Conservation (phyloP, 176 grass and related monocot species). For the Eleusine coracana region DNA sequence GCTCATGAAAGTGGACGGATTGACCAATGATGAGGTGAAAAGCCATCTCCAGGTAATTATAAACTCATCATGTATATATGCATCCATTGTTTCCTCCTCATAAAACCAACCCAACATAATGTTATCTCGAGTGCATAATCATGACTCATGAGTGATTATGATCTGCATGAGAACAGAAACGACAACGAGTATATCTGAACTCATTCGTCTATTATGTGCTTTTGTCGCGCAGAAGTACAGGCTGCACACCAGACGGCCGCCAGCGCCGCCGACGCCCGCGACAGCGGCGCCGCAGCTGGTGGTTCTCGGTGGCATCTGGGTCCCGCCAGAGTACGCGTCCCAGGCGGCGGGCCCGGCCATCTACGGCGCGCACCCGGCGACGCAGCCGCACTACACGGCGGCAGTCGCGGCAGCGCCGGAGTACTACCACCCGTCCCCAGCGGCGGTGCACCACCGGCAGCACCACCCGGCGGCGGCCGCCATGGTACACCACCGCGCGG, state of each 20-base stretch:
- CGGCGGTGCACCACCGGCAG: constrained; percentile 62
- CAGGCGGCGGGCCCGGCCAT: constrained; percentile 56
- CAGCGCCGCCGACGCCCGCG: constrained; percentile 35
- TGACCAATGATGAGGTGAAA: constrained; percentile 99
- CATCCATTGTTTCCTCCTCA: not conserved
- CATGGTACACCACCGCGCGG: constrained; percentile 43
- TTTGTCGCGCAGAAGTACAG: constrained; percentile 74
- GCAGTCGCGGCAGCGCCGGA: constrained; percentile 51
- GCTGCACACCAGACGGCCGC: constrained; percentile 77
- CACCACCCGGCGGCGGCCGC: constrained; percentile 39
- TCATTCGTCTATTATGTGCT: not conserved
- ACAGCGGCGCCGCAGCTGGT: constrained; percentile 67
- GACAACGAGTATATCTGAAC: not conserved
- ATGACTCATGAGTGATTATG: constrained; percentile 3
- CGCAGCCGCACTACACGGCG: constrained; percentile 63
- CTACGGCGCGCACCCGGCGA: constrained; percentile 73
- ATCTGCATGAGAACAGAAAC: not conserved
- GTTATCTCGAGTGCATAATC: not conserved
- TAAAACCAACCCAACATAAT: not conserved
- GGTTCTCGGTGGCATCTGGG: constrained; percentile 87
- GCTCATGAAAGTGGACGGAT: constrained; percentile 93
- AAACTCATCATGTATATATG: constrained; percentile 34
- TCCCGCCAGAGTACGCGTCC: constrained; percentile 78
- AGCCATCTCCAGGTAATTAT: constrained; percentile 90
- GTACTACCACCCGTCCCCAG: constrained; percentile 65